Conservation (phyloP, 2,329 filamentous ascomycete species). For the Dryadomyces sulphureus region DNA sequence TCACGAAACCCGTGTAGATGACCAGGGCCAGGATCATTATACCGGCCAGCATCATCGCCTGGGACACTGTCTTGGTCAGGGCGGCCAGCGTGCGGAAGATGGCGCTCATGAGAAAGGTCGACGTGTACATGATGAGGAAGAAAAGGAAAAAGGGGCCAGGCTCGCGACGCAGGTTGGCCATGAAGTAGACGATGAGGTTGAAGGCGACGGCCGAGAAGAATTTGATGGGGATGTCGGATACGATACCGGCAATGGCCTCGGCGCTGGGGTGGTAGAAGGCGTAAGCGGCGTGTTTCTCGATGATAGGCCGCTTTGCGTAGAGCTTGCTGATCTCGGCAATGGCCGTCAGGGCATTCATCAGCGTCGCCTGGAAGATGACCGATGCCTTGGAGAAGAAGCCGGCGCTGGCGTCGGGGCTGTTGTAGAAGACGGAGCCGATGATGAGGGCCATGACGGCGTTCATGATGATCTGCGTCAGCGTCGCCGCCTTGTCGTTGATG, state of each 20-base stretch:
- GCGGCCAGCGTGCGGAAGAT: slow-evolving; percentile 70
- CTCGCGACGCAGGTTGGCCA: slow-evolving; percentile 64
- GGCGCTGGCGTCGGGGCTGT: slow-evolving; percentile 11
- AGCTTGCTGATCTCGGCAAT: slow-evolving; percentile 74
- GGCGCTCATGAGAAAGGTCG: slow-evolving; percentile 70
- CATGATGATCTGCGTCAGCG: slow-evolving; percentile 69
- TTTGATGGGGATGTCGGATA: slow-evolving; percentile 76
- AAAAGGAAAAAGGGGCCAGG: slow-evolving; percentile 75
- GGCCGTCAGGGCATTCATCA: slow-evolving; percentile 73
- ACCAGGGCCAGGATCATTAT: slow-evolving; percentile 50
- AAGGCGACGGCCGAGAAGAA: slow-evolving; percentile 59
- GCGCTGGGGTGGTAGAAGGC: slow-evolving; percentile 81
- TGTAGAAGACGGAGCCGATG: slow-evolving; percentile 10
- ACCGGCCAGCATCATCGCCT: slow-evolving; percentile 45
- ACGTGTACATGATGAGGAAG: slow-evolving; percentile 58
- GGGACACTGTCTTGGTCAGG: slow-evolving; percentile 52
- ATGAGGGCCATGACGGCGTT: slow-evolving; percentile 41
- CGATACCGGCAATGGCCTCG: slow-evolving; percentile 76
- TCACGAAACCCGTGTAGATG: slow-evolving; percentile 57
- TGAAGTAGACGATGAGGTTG: slow-evolving; percentile 73
- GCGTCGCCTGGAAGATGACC: slow-evolving; percentile 71
- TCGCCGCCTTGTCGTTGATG: slow-evolving; percentile 56
- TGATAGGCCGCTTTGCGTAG: slow-evolving; percentile 78
- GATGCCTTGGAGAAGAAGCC: slow-evolving; percentile 49
- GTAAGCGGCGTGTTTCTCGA: slow-evolving; percentile 79